Evolutionary conservation across 2,329 filamentous ascomycete genomes (phyloP), one percentile per base, ranked within the genome.

Genomic region (Aspergillus pseudotamarii): DNA sequence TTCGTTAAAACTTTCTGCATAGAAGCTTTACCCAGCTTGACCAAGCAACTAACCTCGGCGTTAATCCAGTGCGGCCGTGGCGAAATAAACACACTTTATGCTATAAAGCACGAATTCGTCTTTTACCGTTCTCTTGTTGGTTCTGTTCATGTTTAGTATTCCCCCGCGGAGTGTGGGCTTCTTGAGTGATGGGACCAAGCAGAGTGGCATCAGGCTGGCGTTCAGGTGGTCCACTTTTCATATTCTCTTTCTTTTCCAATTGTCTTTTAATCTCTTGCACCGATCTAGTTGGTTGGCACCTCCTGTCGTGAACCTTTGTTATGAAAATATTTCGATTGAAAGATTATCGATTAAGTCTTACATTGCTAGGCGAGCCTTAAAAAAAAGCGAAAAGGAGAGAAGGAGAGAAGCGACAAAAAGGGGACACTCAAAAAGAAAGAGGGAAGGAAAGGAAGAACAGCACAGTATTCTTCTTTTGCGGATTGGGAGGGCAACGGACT

Each of bases 21-120:
- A 21, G n/a, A 41, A 50, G 26, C 36, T 23, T 8, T 51, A 38
- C 16, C 59, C 8, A 43, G 5, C 9, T 16, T 43, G 30, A 21
- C 30, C 41, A 21, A 30, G 45, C 28, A 36, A 62, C 43, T 59
- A 28, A 65, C 55, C 28, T 66, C 32, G 45, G 5, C 6, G 16
- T 36, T 32, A 51, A 30, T 23, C 36, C 58, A 81, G 81, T 72
- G 78, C 82, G 64, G 82, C 82, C 64, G 82, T 84, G 72, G 82
- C 82, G 59, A 84, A 83, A 78, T 84, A 79, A 77, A 71, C 34
- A 51, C 51, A 14, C 23, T 16, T 58, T 59, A 50, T 45, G 58
- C 34, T 58, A 61, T 60, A 57, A 64, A 62, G 63, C 60, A 66
- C 68, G 68, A 68, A 69, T 68, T 69, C 63, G 64, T 73, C 67